phyloP scores from a whole-genome alignment of 2,329 filamentous ascomycete species.

The Cytospora leucostoma region DNA sequence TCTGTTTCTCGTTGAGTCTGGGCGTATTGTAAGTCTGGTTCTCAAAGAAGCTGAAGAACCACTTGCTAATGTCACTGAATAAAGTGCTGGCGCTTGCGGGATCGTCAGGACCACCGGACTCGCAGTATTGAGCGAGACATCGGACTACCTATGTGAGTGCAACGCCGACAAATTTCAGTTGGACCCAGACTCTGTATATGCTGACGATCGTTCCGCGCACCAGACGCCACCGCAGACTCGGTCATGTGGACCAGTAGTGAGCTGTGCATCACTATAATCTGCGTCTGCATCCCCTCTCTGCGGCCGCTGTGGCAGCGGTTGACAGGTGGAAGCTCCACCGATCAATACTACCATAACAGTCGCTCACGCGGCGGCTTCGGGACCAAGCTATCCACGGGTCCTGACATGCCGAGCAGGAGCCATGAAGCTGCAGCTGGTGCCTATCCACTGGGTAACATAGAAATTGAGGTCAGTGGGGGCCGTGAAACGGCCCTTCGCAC shows the following conservation, averaged over 20 bases:
- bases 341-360: neutral
- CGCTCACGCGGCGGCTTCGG: neutral
- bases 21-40: slow-evolving; percentile 1
- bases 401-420: neutral
- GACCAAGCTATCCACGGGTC: neutral
- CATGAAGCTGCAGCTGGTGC: neutral
- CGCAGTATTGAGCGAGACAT: slow-evolving; percentile 3
- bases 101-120: slow-evolving; percentile 14
- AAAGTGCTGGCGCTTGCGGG: slow-evolving; percentile 11
- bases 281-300: slow-evolving; percentile 5
- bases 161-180: neutral
- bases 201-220: neutral
- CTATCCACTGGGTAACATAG: neutral
- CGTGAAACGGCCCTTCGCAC: neutral
- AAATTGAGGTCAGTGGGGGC: neutral
- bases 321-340: neutral
- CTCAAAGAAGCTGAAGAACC: neutral
- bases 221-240: slow-evolving; percentile 9
- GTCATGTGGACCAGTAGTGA: slow-evolving; percentile 15
- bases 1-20: slow-evolving; percentile 8
- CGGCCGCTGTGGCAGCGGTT: slow-evolving; percentile 11
- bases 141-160: slow-evolving; percentile 11
- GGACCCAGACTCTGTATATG: neutral
- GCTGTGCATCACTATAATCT: slow-evolving; percentile 11
- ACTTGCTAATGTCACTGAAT: neutral